Base-by-base conservation (phyloP, 2,329 filamentous ascomycete species). In the Camptophora hylomeconis region DNA sequence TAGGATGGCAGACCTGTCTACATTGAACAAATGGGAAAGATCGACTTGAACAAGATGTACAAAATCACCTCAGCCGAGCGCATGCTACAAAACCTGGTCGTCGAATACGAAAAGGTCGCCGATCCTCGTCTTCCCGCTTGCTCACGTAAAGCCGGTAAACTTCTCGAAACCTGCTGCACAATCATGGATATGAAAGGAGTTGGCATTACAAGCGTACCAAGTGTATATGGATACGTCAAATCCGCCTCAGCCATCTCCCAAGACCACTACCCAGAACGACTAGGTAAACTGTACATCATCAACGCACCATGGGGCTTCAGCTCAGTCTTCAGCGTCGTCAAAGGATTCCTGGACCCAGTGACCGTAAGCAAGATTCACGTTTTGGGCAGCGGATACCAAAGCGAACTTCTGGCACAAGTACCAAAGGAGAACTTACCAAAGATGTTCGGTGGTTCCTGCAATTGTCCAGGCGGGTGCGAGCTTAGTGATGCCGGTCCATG, bases 171-270 rank as follows among this genome's bases (percentile, higher is more conserved):
- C 14, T 94, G 83, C 66, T 95, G 89, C 75, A 87, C 81, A 41
- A 84, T 98, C 61, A 89, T 95, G 78, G 89, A 98, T 59, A 70
- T 94, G 56, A 93, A 93, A 66, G 86, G 86, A 38, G 86, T 98
- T 14, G 82, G 82, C 35, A 61, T 95, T 45, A 69, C 67, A 53
- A 89, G 80, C 59, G 75, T 82, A 23, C 69, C 74, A 38, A 78
- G 79, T 37, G 87, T 94, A 34, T 93, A 92, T 65, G 69, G 73
- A 31, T 95, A 94, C 63, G 72, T 98, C 45, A 73, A 73, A 48
- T 72, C 79, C 53, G 84, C 83, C 24, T 89, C 83, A 18, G 75
- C 65, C 54, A 81, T 98, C 60, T 92, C 82, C 41, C 89, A 95
- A 62, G 93, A 95, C 71, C 92, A 95, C 73, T 98, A 98, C 63